A percentile compares a stretch with the other conserved stretches of the same genome.
These are phyloP conservation scores for Nicotiana undulata DNA, from an alignment of 257 asterid species.

Conservation along the genomic window DNA sequence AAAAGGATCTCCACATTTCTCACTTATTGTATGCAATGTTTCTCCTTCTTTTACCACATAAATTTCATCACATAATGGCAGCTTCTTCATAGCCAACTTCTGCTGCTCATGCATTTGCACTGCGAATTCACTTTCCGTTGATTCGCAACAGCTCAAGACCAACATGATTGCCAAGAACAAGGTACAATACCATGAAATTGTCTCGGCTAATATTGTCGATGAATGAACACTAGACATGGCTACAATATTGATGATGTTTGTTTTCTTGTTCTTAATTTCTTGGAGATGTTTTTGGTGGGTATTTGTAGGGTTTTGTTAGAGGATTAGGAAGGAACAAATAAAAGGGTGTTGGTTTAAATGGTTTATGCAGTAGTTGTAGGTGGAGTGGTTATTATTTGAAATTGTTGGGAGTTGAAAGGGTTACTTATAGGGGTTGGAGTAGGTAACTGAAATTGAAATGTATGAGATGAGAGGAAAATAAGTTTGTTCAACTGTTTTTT, in stretches of 20 bases:
- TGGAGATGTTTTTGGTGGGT: background rate
- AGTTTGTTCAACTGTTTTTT: slow-evolving; percentile 49
- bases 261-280: background rate
- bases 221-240: slow-evolving; percentile 34
- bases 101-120: background rate
- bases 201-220: slow-evolving; percentile 33
- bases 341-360: background rate
- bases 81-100: background rate
- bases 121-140: slow-evolving; percentile 19
- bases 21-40: slow-evolving; percentile 58
- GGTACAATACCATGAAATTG: slow-evolving; percentile 51
- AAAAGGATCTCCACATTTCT: slow-evolving; percentile 58
- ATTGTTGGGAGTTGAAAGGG: slow-evolving; percentile 20
- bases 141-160: slow-evolving; percentile 54
- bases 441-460: slow-evolving; percentile 21
- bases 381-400: background rate
- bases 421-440: slow-evolving; percentile 11
- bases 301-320: slow-evolving; percentile 9
- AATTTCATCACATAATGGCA: slow-evolving; percentile 43
- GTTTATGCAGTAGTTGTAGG: slow-evolving; percentile 3
- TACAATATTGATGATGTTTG: background rate
- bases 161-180: slow-evolving; percentile 44
- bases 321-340: background rate
- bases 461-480: slow-evolving; percentile 9
- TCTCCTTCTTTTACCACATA: slow-evolving; percentile 62